A percentile compares a stretch with the other conserved stretches of the same genome.
Conservation (phyloP, 805 yeast species). For the Starmera quercuum region DNA sequence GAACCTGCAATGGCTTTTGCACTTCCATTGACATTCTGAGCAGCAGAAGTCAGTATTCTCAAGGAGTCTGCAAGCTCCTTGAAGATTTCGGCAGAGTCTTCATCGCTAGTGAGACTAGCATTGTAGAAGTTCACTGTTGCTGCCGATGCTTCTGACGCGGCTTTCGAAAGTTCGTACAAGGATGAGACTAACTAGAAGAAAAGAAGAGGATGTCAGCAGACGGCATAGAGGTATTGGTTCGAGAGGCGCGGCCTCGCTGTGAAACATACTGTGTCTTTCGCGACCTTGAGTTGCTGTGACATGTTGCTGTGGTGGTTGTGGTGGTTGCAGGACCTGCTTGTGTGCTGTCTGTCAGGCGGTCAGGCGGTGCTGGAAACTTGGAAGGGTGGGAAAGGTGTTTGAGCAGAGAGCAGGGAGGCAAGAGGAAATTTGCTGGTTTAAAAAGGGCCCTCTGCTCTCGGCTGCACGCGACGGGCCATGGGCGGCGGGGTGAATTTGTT, state of each 20-base stretch:
- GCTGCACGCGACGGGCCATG: too few relatives aligned
- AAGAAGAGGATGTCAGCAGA: background rate
- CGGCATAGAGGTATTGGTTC: background rate
- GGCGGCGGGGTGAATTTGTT: too few relatives aligned
- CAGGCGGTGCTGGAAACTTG: too few relatives aligned
- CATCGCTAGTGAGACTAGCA: constrained; percentile 39
- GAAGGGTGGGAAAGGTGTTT: too few relatives aligned
- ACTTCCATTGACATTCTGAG: constrained; percentile 22
- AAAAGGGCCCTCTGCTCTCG: too few relatives aligned
- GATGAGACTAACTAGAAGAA: constrained; percentile 64
- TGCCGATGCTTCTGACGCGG: constrained; percentile 78
- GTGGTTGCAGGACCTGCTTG: too few relatives aligned
- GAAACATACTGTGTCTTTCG: constrained; percentile 17
- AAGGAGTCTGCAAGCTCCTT: constrained; percentile 33
- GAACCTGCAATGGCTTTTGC: constrained; percentile 5
- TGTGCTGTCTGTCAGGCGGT: too few relatives aligned
- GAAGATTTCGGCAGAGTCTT: constrained; percentile 37
- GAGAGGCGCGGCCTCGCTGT: background rate
- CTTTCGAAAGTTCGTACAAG: constrained; percentile 72
- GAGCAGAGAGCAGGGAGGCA: too few relatives aligned
- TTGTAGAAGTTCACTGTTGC: constrained; percentile 76
- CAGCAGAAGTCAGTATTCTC: constrained; percentile 29
- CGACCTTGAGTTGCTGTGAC: constrained; percentile 17
- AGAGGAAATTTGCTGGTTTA: too few relatives aligned
- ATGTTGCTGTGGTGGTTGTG: too few relatives aligned